phyloP scores from a whole-genome alignment of 257 asterid species.

The Eucommia ulmoides region DNA sequence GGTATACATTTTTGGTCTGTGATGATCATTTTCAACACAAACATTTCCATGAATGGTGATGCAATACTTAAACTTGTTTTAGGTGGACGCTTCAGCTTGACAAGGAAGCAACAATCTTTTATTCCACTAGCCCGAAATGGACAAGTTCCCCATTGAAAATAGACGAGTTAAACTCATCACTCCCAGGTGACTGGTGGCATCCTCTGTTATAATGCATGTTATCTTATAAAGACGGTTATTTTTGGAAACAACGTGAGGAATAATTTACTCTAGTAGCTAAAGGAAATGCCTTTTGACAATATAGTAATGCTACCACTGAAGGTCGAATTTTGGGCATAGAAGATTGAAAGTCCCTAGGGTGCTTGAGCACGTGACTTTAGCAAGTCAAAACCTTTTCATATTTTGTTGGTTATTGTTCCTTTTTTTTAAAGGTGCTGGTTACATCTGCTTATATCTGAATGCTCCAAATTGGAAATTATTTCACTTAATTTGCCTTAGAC shows the following conservation, averaged over 20 bases:
- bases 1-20: slow-evolving; percentile 40
- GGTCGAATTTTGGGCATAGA: not conserved
- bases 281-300: not conserved
- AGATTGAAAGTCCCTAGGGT: not conserved
- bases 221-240: not conserved
- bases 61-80: slow-evolving; percentile 13
- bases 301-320: not conserved
- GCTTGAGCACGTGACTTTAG: not conserved
- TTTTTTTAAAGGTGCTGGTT: too few relatives aligned
- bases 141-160: slow-evolving; percentile 19
- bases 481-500: not conserved
- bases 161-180: slow-evolving; percentile 22
- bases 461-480: too few relatives aligned
- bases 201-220: not conserved
- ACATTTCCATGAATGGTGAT: not conserved
- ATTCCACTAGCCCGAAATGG: slow-evolving; percentile 83
- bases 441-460: too few relatives aligned
- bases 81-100: slow-evolving; percentile 99
- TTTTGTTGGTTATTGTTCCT: too few relatives aligned
- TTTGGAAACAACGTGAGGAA: not conserved
- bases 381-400: not conserved
- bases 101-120: slow-evolving; percentile 62
- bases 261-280: not conserved
- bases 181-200: slow-evolving; percentile 30
- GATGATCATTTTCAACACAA: slow-evolving; percentile 8